phyloP scores from a whole-genome alignment of 139 green algal genomes.

The Haematococcus lacustris region DNA sequence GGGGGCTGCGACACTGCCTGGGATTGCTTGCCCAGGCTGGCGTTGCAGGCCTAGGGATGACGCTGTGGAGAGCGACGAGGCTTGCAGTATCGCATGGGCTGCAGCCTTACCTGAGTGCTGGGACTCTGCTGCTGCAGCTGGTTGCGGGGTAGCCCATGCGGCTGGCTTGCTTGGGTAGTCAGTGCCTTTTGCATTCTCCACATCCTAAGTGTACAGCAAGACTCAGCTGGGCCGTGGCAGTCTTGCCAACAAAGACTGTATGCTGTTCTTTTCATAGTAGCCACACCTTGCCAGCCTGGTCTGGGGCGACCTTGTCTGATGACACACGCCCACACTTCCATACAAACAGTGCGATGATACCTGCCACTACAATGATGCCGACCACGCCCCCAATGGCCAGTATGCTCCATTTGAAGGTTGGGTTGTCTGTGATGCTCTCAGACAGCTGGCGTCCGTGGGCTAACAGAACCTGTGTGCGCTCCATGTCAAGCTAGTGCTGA shows the following conservation, averaged over 20 bases:
- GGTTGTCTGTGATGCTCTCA: neutral
- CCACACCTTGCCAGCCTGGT: neutral
- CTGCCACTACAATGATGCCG: neutral
- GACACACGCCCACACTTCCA: neutral
- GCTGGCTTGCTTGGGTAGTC: neutral
- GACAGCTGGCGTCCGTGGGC: neutral
- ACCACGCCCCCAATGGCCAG: neutral
- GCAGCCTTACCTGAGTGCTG: neutral
- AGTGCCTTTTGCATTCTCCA: too few species aligned
- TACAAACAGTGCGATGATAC: neutral
- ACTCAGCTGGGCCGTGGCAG: neutral
- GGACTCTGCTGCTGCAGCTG: neutral
- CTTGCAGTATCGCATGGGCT: neutral
- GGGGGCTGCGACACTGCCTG: neutral
- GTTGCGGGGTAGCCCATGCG: neutral
- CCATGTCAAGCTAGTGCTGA: too few species aligned
- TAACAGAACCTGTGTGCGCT: too few species aligned
- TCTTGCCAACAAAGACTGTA: neutral
- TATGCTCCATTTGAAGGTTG: slow-evolving; percentile 1
- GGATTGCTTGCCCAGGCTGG: neutral
- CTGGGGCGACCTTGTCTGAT: neutral
- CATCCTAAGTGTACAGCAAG: too few species aligned
- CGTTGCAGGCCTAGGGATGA: neutral
- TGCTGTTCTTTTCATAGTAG: neutral
- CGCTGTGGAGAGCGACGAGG: neutral